Evolutionary conservation across 768 basidiomycete genomes (phyloP), one percentile per base, ranked within the genome.

Genomic region (Suillus paluster): DNA sequence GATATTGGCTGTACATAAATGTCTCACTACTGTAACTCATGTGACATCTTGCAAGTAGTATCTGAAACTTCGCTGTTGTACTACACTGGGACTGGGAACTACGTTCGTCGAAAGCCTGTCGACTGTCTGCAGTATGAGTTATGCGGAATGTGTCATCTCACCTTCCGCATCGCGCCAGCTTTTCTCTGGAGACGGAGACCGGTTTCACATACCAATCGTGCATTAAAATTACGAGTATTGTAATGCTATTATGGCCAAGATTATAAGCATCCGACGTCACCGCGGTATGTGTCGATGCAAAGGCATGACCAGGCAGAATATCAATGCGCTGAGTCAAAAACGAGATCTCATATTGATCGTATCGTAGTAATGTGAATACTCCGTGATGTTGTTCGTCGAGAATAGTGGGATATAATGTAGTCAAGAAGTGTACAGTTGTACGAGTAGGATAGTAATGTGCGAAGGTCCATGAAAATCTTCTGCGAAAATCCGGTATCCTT

Each of bases 401-500:
- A 38, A 55, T 55, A 25, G 21, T 69, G 57, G 57, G 10, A 57
- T 60, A 27, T 25, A 36, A 52, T 14, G 9, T 36, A 59, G 36
- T n/a, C 46, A 19, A 54, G 10, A 15, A 9, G 53, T n/a, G 11
- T 27, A 27, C 17, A 17, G 17, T 34, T 30, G 8, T 38, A n/a
- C 34, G 5, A 39, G 23, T 57, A 57, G 14, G 17, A 30, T 56
- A 53, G 34, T 15, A 56, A 52, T 56, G 33, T 52, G 42, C 8
- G 11, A 63, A 57, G 53, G 44, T 38, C 33, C 38, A 60, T 23
- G 60, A 59, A 36, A 45, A 33, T 61, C 33, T 56, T 62, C 38
- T 59, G 61, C 54, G 15, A 46, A 49, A 33, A 46, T 46, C 42
- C 21, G 17, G 30, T 17, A 42, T 38, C 45, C 58, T 21, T 30